phyloP scores from a whole-genome alignment of 768 basidiomycete genomes.

The Podaxis sp. region DNA sequence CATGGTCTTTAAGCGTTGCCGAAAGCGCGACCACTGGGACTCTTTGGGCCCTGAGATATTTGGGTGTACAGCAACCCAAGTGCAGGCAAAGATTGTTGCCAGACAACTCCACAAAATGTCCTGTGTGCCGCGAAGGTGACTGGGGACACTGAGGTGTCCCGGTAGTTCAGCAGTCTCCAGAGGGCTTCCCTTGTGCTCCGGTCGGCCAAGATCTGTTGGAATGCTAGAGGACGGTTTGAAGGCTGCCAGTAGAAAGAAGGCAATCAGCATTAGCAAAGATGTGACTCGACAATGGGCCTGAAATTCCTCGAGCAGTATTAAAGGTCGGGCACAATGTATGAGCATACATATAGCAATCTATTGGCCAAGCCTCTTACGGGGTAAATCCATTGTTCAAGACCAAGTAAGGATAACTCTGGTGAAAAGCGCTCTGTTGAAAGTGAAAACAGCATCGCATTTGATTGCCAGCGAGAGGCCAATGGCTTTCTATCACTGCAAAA shows the following conservation, averaged over 20 bases:
- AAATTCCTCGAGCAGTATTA: neutral
- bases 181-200: neutral
- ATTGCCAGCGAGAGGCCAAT: too few species aligned
- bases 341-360: too few species aligned
- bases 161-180: neutral
- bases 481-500: too few species aligned
- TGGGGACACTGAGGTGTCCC: neutral
- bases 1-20: slow-evolving; percentile 8
- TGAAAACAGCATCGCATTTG: too few species aligned
- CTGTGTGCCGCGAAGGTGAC: neutral
- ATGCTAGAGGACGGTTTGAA: neutral
- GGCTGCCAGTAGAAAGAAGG: neutral
- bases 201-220: neutral
- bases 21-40: neutral
- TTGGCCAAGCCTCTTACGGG: too few species aligned
- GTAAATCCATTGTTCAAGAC: too few species aligned
- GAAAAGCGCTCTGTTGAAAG: too few species aligned
- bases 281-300: neutral
- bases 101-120: slow-evolving; percentile 21
- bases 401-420: too few species aligned
- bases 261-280: neutral
- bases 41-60: slow-evolving; percentile 16
- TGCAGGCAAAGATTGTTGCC: slow-evolving; percentile 20
- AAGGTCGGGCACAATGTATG: neutral
- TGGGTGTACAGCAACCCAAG: slow-evolving; percentile 23